Evolutionary conservation across 352 stramenopile species (phyloP).

Genomic region (Phytophthora pini): DNA sequence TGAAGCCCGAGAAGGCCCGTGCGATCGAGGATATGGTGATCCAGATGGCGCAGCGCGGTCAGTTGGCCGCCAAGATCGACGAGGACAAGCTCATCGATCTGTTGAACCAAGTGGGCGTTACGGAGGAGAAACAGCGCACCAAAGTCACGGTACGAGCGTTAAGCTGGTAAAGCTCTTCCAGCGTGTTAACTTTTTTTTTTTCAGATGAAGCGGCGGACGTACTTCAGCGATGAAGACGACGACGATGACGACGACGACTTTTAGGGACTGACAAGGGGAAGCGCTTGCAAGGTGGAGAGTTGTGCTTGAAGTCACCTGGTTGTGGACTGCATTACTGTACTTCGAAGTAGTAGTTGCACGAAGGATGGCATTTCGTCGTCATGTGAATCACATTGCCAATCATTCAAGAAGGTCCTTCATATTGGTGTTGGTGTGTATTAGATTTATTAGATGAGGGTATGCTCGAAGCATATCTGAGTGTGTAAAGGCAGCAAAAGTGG

Average conservation of each 20-base stretch:
- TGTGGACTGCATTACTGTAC: too few relatives aligned
- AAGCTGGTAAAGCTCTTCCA: not conserved
- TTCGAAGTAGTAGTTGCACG: not conserved
- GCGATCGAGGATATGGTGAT: constrained; percentile 89
- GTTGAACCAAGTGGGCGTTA: constrained; percentile 79
- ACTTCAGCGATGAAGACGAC: constrained; percentile 90
- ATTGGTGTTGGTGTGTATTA: not conserved
- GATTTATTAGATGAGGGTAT: constrained; percentile 13
- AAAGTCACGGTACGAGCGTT: constrained; percentile 79
- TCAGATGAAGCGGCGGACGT: constrained; percentile 89
- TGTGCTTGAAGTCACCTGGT: too few relatives aligned
- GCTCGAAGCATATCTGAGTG: constrained; percentile 2
- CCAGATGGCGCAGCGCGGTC: constrained; percentile 87
- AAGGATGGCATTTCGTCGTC: constrained; percentile 2
- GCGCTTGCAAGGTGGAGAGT: too few relatives aligned
- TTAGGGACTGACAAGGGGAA: constrained; percentile 4
- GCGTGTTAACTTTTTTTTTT: not conserved
- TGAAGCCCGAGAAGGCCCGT: constrained; percentile 88
- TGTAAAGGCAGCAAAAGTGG: constrained; percentile 27
- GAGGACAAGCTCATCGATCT: constrained; percentile 88
- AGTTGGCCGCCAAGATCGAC: constrained; percentile 83
- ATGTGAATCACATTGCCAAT: constrained; percentile 10
- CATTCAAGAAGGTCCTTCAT: not conserved
- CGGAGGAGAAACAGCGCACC: constrained; percentile 85
- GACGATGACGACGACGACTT: constrained; percentile 81